Evolutionary conservation across 2,329 filamentous ascomycete species (phyloP).

Genomic region (Macroventuria anomochaeta): DNA sequence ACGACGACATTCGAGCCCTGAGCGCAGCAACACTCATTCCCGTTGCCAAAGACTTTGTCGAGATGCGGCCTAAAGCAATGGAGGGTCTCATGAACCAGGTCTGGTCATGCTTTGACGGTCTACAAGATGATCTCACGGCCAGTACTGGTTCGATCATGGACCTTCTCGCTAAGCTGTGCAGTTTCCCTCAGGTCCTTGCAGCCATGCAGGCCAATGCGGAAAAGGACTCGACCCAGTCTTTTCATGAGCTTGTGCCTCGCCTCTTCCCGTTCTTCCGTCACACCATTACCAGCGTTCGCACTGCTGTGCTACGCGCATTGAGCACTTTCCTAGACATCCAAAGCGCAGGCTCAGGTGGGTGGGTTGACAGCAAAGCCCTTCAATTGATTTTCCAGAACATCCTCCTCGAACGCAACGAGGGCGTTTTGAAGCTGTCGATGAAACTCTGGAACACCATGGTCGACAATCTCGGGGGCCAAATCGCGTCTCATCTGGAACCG

Average conservation of each 20-base stretch:
- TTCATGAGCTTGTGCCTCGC: constrained; percentile 88
- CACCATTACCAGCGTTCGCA: constrained; percentile 93
- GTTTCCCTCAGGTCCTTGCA: constrained; percentile 88
- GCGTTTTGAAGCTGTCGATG: constrained; percentile 80
- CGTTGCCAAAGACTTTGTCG: constrained; percentile 93
- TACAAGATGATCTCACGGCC: constrained; percentile 96
- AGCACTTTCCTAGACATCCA: constrained; percentile 92
- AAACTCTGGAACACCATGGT: constrained; percentile 87
- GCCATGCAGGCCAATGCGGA: constrained; percentile 89
- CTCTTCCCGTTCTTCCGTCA: constrained; percentile 96
- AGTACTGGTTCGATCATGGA: constrained; percentile 99
- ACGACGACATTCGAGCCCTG: constrained; percentile 95
- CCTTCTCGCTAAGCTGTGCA: constrained; percentile 90
- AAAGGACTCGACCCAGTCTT: constrained; percentile 84
- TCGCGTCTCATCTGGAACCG: constrained; percentile 74
- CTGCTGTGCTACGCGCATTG: constrained; percentile 89
- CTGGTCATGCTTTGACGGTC: constrained; percentile 94
- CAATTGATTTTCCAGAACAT: constrained; percentile 94
- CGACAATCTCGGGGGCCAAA: constrained; percentile 68
- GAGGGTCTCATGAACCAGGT: constrained; percentile 89
- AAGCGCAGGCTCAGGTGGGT: constrained; percentile 78
- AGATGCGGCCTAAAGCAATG: constrained; percentile 77
- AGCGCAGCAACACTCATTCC: constrained; percentile 97
- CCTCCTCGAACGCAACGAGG: constrained; percentile 86
- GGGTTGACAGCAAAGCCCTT: constrained; percentile 89